These are phyloP conservation scores for Trichocladium antarcticum DNA, from an alignment of 495 filamentous ascomycete genomes.

Conservation along the genomic window DNA sequence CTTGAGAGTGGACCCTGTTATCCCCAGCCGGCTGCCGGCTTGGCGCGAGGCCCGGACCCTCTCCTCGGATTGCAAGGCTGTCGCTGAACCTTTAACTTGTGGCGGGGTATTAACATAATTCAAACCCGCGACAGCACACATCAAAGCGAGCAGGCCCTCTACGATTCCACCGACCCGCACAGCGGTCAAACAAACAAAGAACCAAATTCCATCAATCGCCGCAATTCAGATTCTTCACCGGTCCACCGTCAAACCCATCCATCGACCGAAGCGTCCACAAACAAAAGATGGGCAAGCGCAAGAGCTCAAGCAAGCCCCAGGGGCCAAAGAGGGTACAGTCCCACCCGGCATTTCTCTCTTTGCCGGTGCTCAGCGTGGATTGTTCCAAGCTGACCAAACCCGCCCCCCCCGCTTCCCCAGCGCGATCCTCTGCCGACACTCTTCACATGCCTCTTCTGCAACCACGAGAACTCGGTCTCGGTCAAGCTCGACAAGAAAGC, in stretches of 20 bases:
- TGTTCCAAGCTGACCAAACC: not conserved
- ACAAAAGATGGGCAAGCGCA: slow-evolving; percentile 66
- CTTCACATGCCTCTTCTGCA: slow-evolving; percentile 97
- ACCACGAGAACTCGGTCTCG: slow-evolving; percentile 82
- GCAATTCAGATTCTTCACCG: not conserved
- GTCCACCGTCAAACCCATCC: not conserved
- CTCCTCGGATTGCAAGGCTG: no score
- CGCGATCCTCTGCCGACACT: slow-evolving; percentile 74
- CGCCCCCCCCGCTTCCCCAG: slow-evolving; percentile 32
- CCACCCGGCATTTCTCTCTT: not conserved
- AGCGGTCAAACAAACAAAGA: no score
- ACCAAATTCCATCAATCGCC: not conserved
- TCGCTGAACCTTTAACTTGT: no score
- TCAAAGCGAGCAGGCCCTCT: no score
- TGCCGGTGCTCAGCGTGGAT: no score
- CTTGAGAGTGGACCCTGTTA: no score
- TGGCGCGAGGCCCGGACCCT: no score
- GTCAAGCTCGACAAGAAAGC: slow-evolving; percentile 88
- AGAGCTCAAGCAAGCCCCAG: slow-evolving; percentile 73
- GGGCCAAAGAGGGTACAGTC: slow-evolving; percentile 64
- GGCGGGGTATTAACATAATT: no score
- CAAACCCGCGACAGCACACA: no score
- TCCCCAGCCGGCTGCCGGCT: no score
- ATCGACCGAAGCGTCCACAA: not conserved
- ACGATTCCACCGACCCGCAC: no score